Evolutionary conservation across 2,329 filamentous ascomycete species (phyloP).

Genomic region (Calonectria montana): DNA sequence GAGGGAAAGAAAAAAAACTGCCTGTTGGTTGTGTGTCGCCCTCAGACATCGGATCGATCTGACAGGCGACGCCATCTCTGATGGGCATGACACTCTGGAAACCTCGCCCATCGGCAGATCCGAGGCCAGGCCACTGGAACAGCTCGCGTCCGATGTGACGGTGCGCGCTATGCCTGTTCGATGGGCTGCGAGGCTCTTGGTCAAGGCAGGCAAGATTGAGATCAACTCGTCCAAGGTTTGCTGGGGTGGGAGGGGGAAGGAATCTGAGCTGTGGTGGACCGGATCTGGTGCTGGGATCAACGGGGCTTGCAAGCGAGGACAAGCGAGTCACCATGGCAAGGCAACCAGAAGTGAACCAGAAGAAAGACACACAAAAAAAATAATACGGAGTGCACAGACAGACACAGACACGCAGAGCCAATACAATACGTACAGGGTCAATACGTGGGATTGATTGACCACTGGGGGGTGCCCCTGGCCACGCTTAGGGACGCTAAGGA

Average conservation of each 20-base stretch:
- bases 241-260: background rate
- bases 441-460: background rate
- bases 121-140: conserved; percentile 14
- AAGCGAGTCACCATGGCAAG: background rate
- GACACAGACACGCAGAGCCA: too few relatives aligned
- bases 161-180: background rate
- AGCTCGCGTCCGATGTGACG: background rate
- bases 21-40: background rate
- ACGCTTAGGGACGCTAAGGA: background rate
- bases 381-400: background rate
- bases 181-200: background rate
- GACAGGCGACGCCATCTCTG: background rate
- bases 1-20: background rate
- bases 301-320: background rate
- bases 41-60: background rate
- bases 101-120: background rate
- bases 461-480: background rate
- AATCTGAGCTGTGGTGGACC: background rate
- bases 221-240: conserved; percentile 1
- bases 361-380: background rate
- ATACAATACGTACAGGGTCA: background rate
- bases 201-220: conserved; percentile 5
- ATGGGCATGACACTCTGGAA: background rate
- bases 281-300: background rate
- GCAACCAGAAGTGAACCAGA: background rate